phyloP scores from a whole-genome alignment of 352 stramenopile species.

The Pythium aquatile region DNA sequence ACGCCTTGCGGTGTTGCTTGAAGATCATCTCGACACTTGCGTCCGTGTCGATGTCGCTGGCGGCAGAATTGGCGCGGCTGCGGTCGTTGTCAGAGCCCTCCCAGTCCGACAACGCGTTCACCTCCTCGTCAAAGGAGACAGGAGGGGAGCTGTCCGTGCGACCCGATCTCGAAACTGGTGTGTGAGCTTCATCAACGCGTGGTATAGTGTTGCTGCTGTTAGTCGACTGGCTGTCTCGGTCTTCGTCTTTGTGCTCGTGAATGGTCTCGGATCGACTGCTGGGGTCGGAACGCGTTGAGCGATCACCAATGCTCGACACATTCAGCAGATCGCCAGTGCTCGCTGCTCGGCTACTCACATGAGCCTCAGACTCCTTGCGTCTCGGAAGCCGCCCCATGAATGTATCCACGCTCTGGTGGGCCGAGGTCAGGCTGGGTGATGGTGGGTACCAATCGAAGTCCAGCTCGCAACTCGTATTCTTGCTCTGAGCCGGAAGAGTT shows the following conservation, averaged over 20 bases:
- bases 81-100: slow-evolving; percentile 1
- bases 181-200: not conserved
- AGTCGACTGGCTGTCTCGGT: not conserved
- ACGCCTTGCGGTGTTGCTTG: slow-evolving; percentile 6
- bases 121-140: slow-evolving; percentile 21
- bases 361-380: slow-evolving; percentile 11
- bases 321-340: slow-evolving; percentile 22
- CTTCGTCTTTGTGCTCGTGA: not conserved
- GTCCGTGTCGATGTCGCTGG: slow-evolving; percentile 4
- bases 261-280: slow-evolving; percentile 10
- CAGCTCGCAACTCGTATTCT: slow-evolving; percentile 17
- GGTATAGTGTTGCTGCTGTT: not conserved
- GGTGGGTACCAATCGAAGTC: slow-evolving; percentile 22
- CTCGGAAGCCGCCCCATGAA: slow-evolving; percentile 20
- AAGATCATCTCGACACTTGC: slow-evolving; percentile 18
- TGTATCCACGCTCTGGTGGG: slow-evolving; percentile 13
- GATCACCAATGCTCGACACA: slow-evolving; percentile 16
- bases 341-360: slow-evolving; percentile 22
- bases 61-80: not conserved
- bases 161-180: not conserved
- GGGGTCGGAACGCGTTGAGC: slow-evolving; percentile 18
- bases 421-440: slow-evolving; percentile 13
- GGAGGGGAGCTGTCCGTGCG: not conserved
- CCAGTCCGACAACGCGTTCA: slow-evolving; percentile 17
- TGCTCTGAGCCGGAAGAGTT: not conserved